Conservation (phyloP, 2,329 filamentous ascomycete species). For the Penicillium sp. region DNA sequence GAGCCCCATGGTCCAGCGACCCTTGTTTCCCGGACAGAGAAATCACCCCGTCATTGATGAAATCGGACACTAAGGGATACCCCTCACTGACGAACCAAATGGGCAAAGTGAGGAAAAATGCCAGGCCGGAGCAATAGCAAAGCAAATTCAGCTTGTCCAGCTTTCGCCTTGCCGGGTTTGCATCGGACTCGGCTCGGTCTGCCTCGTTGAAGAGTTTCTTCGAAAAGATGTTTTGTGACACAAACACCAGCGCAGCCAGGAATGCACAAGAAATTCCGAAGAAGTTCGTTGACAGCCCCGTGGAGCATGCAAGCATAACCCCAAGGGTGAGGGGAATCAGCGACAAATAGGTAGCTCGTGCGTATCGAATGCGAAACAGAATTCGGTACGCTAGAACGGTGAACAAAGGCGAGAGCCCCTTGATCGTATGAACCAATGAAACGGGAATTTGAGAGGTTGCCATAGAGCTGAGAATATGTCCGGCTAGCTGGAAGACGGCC, state of each 20-base stretch:
- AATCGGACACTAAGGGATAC: slow-evolving; percentile 71
- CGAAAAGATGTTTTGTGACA: slow-evolving; percentile 97
- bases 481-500: slow-evolving; percentile 87
- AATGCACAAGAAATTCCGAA: slow-evolving; percentile 89
- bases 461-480: slow-evolving; percentile 90
- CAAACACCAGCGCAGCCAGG: slow-evolving; percentile 87
- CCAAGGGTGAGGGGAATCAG: slow-evolving; percentile 87
- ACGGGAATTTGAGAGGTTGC: slow-evolving; percentile 94
- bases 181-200: slow-evolving; percentile 76
- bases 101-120: slow-evolving; percentile 82
- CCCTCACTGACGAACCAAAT: slow-evolving; percentile 95
- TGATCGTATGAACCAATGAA: slow-evolving; percentile 96
- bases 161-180: slow-evolving; percentile 65
- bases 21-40: slow-evolving; percentile 75
- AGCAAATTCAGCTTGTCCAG: slow-evolving; percentile 95
- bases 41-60: slow-evolving; percentile 78
- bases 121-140: slow-evolving; percentile 93
- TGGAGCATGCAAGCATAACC: slow-evolving; percentile 95
- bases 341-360: slow-evolving; percentile 80
- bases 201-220: slow-evolving; percentile 98
- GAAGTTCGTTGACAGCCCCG: slow-evolving; percentile 84
- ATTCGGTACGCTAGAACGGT: slow-evolving; percentile 91
- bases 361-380: slow-evolving; percentile 86
- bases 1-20: slow-evolving; percentile 62
- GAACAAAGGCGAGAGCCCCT: slow-evolving; percentile 92